Evolutionary conservation across 768 basidiomycete species (phyloP), one percentile per base, ranked within the genome.

Genomic region (Leccinum uliginosum): DNA sequence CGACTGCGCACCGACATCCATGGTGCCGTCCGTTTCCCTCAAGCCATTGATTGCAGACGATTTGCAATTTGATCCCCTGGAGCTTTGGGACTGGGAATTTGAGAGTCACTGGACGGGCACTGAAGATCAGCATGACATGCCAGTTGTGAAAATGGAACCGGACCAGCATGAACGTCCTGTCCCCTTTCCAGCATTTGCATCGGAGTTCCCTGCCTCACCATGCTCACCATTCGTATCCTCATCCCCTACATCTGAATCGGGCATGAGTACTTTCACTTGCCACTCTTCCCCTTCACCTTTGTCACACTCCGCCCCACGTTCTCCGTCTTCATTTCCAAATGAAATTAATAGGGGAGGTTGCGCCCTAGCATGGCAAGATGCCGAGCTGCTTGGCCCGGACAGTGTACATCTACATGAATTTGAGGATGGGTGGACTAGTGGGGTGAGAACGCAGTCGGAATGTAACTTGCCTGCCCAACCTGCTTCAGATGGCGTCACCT

Each of bases 351-450:
- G 21, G 19, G 57, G 46, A 50, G 45, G 64, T 44, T 66, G 68
- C 54, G 68, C 73, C 47, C 46, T 73, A 40, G 58, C 70, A 35
- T 78, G 79, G 76, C 70, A 74, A 43, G 77, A 78, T 50, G 77
- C 71, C 6, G 78, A 80, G 49, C 57, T 79, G 2, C 71, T 79
- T 24, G 78, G 78, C 10, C 78, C 78, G 1, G 78, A 79, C 53
- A 78, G 71, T 55, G 72, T 79, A 27, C 70, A 73, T 53, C 73
- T 69, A 9, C 67, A 73, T 51, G 78, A 79, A 58, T 72, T 78
- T 32, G 77, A 79, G 29, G 74, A 72, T 6, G 74, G 48, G 51
- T 71, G 57, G 78, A 72, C 65, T 58, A 59, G 45, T 29, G 56
- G 55, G 44, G 52, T 49, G n/a, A 62, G 59, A 53, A 34, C 43